These are phyloP conservation scores for Oxyria digyna DNA, from an alignment of 148 eudicot genomes.

Conservation along the genomic window DNA sequence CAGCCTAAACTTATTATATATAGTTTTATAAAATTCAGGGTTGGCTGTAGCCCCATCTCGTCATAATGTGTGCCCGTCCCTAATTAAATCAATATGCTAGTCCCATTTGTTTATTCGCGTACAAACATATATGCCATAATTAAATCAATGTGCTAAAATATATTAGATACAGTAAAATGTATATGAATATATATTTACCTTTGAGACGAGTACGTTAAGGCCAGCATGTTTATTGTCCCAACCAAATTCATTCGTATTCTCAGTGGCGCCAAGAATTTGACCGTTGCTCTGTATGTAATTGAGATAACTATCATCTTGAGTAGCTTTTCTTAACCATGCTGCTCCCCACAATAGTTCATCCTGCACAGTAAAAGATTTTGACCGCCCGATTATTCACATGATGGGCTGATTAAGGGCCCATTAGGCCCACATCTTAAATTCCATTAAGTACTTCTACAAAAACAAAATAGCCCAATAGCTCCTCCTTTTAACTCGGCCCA, in stretches of 20 bases:
- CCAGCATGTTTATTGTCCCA: constrained; percentile 99
- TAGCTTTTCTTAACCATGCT: constrained; percentile 87
- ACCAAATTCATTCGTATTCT: constrained; percentile 77
- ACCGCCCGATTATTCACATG: neutral
- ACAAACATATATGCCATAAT: too few relatives aligned
- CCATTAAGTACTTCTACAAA: neutral
- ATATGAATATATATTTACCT: too few relatives aligned
- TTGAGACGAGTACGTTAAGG: constrained; percentile 76
- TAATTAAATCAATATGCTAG: too few relatives aligned
- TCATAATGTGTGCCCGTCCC: too few relatives aligned
- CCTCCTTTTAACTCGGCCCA: neutral
- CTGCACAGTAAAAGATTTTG: constrained; percentile 20
- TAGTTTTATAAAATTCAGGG: too few relatives aligned
- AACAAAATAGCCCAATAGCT: neutral
- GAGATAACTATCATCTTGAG: constrained; percentile 52
- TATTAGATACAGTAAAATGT: too few relatives aligned
- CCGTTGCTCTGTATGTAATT: constrained; percentile 59
- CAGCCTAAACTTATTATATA: too few relatives aligned
- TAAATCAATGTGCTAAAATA: too few relatives aligned
- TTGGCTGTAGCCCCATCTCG: too few relatives aligned
- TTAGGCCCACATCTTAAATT: neutral
- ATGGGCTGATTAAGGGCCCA: neutral
- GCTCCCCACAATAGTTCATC: constrained; percentile 97
- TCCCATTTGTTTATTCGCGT: too few relatives aligned
- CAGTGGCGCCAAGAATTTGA: constrained; percentile 81